Percentiles rank a stretch among this genome's conserved stretches.
These are phyloP conservation scores for Cutaneotrichosporon spelunceum DNA, from an alignment of 1,284 basidiomycete genomes.

Conservation along the genomic window DNA sequence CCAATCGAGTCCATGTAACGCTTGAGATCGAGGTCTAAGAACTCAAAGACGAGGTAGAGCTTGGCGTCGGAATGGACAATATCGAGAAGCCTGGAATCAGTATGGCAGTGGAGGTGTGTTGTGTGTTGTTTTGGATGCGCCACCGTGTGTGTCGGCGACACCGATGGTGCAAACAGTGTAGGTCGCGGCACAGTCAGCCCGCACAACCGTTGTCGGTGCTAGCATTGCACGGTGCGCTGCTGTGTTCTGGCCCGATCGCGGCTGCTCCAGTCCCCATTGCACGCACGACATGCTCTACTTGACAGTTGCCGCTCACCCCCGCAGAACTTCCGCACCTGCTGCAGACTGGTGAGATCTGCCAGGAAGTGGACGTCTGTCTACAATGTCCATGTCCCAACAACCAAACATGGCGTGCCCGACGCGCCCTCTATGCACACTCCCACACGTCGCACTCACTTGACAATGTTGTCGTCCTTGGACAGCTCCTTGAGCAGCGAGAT, in stretches of 20 bases:
- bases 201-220: neutral
- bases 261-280: neutral
- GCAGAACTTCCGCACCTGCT: neutral
- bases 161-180: neutral
- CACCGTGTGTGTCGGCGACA: neutral
- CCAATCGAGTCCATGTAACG: slow-evolving; percentile 99
- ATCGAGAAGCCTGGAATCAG: slow-evolving; percentile 77
- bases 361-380: neutral
- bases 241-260: neutral
- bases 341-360: neutral
- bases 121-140: neutral
- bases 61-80: slow-evolving; percentile 98
- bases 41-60: slow-evolving; percentile 97
- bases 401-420: too few relatives aligned
- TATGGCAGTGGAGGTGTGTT: neutral
- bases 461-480: slow-evolving; percentile 86
- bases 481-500: slow-evolving; percentile 96
- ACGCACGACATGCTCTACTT: neutral
- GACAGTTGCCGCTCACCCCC: neutral
- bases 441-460: slow-evolving; percentile 54
- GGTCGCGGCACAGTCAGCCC: neutral
- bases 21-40: slow-evolving; percentile 96
- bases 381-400: neutral
- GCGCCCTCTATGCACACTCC: neutral
- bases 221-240: neutral